These are phyloP conservation scores for Limtongozyma cylindracea DNA, from an alignment of 805 yeast genomes.

Conservation along the genomic window DNA sequence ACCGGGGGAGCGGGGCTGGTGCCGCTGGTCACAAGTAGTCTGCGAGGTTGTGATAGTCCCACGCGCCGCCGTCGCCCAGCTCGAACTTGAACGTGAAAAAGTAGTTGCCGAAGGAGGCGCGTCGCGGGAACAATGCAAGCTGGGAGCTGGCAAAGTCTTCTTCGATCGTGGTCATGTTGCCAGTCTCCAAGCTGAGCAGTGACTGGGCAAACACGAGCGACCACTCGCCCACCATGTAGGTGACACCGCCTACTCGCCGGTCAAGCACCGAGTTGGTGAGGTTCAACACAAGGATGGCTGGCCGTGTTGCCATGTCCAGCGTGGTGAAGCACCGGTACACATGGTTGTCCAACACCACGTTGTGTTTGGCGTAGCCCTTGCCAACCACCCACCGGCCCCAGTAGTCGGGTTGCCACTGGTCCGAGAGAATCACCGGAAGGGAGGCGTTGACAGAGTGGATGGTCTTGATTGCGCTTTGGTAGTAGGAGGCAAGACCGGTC, in stretches of 20 bases:
- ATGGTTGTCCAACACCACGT: conserved; percentile 66
- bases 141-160: conserved; percentile 33
- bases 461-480: conserved; percentile 31
- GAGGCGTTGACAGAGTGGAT: conserved; percentile 27
- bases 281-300: conserved; percentile 34
- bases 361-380: conserved; percentile 18
- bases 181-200: not conserved
- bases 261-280: conserved; percentile 21
- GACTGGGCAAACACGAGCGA: conserved; percentile 79
- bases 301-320: conserved; percentile 36
- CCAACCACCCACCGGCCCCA: conserved; percentile 45
- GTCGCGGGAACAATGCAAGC: conserved; percentile 14
- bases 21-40: no score
- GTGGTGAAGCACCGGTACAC: conserved; percentile 72
- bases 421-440: conserved; percentile 63
- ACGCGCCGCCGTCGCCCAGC: conserved; percentile 85
- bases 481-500: conserved; percentile 28
- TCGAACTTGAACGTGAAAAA: conserved; percentile 86
- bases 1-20: no score
- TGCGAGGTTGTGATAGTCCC: conserved; percentile 74
- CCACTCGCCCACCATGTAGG: conserved; percentile 70
- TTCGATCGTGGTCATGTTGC: not conserved
- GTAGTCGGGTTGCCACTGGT: conserved; percentile 79
- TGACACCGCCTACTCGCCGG: conserved; percentile 32
- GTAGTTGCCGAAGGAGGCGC: conserved; percentile 47